These are phyloP conservation scores for Colletotrichum eremochloae DNA, from an alignment of 2,329 filamentous ascomycete genomes.

Conservation along the genomic window DNA sequence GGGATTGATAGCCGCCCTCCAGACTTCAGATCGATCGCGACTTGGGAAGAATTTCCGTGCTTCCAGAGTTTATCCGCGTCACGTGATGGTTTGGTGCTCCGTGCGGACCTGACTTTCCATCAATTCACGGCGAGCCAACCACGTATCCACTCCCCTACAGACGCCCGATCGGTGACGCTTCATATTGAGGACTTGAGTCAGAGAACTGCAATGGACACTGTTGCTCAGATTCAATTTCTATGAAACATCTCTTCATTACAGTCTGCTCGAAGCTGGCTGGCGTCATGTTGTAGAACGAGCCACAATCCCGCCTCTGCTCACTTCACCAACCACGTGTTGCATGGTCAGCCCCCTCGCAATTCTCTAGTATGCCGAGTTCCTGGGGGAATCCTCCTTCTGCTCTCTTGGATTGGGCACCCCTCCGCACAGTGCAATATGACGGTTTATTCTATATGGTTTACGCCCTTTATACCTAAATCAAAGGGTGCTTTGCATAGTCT, in stretches of 20 bases:
- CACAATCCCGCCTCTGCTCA: background rate
- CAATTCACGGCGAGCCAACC: background rate
- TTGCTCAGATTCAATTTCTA: background rate
- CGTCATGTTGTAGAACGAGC: too few relatives aligned
- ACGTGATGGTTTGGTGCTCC: slow-evolving; percentile 24
- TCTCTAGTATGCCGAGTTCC: too few relatives aligned
- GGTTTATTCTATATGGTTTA: too few relatives aligned
- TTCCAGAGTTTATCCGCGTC: slow-evolving; percentile 33
- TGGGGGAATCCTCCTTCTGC: too few relatives aligned
- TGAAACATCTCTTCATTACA: background rate
- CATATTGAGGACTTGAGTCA: background rate
- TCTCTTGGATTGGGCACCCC: too few relatives aligned
- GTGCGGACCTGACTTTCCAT: slow-evolving; percentile 5
- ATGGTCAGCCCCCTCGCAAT: background rate
- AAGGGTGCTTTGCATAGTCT: too few relatives aligned
- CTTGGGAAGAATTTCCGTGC: slow-evolving; percentile 39
- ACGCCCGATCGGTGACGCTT: background rate
- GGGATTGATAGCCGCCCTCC: slow-evolving; percentile 19
- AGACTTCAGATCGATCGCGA: slow-evolving; percentile 11
- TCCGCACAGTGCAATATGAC: too few relatives aligned
- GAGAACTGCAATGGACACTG: background rate
- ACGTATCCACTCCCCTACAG: background rate
- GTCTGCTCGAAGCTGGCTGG: background rate
- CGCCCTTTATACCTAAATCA: too few relatives aligned
- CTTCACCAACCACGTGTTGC: background rate